A percentile compares a stretch with the other conserved stretches of the same genome.
These are phyloP conservation scores for Euclidium syriacum DNA, from an alignment of 345 rosid genomes.

Conservation along the genomic window DNA sequence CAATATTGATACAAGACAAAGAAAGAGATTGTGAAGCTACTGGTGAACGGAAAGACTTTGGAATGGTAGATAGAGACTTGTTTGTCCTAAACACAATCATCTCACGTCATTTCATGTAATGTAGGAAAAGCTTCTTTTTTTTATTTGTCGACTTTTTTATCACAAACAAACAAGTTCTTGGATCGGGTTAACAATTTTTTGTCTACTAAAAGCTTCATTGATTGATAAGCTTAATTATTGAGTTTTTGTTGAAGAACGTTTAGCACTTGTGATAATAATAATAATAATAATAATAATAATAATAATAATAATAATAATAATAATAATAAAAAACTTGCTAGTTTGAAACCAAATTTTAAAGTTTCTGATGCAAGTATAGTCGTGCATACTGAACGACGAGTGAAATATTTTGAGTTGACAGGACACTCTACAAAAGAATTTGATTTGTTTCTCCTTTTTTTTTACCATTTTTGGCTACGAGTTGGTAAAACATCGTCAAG, in stretches of 20 bases:
- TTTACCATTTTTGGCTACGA: conserved; percentile 24
- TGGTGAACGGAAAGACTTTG: conserved; percentile 14
- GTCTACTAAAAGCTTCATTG: conserved; percentile 6
- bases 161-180: conserved; percentile 4
- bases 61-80: conserved; percentile 12
- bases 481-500: conserved; percentile 9
- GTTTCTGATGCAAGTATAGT: not conserved
- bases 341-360: not conserved
- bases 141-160: conserved; percentile 16
- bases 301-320: too few relatives aligned
- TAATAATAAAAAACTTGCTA: not conserved
- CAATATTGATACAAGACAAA: conserved; percentile 20
- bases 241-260: not conserved
- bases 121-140: conserved; percentile 14
- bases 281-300: too few relatives aligned
- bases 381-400: not conserved
- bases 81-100: conserved; percentile 23
- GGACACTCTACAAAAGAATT: not conserved
- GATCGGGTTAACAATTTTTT: conserved; percentile 4
- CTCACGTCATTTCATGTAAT: conserved; percentile 29
- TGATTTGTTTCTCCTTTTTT: too few relatives aligned
- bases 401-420: conserved; percentile 5
- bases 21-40: conserved; percentile 22
- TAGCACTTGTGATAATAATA: not conserved
- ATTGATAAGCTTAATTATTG: conserved; percentile 16